A percentile compares a stretch with the other conserved stretches of the same genome.
These are phyloP conservation scores for Globisporangium perplexum DNA, from an alignment of 352 stramenopile genomes.

Conservation along the genomic window DNA sequence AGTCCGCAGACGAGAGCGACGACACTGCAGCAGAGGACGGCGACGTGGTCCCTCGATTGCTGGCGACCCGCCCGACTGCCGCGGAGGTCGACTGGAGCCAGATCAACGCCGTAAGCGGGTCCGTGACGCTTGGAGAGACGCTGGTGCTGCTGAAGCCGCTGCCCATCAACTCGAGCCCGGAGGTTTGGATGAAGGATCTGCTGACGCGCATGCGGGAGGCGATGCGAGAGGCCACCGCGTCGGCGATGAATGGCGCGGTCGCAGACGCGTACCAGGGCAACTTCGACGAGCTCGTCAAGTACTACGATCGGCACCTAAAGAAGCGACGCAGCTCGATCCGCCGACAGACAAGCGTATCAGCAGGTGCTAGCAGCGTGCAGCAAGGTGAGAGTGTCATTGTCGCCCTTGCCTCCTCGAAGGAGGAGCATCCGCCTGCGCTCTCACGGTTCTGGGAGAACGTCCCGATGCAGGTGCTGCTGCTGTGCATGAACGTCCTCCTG, in stretches of 20 bases:
- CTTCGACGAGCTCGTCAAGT: constrained; percentile 30
- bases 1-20: constrained; percentile 10
- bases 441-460: constrained; percentile 26
- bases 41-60: neutral
- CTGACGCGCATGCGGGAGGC: constrained; percentile 26
- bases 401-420: neutral
- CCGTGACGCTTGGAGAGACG: constrained; percentile 17
- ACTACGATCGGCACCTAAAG: constrained; percentile 7
- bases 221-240: constrained; percentile 27
- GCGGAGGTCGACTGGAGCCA: constrained; percentile 14
- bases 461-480: constrained; percentile 47
- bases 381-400: neutral
- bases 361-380: neutral
- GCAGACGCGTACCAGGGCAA: constrained; percentile 36
- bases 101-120: constrained; percentile 35
- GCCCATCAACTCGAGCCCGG: constrained; percentile 31
- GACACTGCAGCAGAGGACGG: neutral
- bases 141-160: constrained; percentile 30
- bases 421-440: neutral
- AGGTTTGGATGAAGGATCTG: constrained; percentile 71
- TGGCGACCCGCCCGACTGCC: neutral
- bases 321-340: constrained; percentile 6
- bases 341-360: neutral
- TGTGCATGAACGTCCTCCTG: constrained; percentile 52
- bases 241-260: constrained; percentile 27